Evolutionary conservation across 176 grass and related monocot genomes (phyloP).

Genomic region (Typha latifolia): DNA sequence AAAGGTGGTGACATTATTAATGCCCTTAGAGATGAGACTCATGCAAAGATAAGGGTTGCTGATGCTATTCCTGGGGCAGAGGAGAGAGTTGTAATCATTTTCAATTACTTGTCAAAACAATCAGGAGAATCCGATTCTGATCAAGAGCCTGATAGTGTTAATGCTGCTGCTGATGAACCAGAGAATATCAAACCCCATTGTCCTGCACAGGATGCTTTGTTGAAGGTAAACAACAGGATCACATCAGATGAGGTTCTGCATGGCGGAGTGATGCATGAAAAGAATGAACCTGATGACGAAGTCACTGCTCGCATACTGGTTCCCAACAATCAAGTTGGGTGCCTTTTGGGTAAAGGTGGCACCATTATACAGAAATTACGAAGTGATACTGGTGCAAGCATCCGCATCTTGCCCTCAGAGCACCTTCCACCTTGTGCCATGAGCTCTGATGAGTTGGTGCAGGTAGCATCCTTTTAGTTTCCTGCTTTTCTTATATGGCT

Average conservation of each 20-base stretch:
- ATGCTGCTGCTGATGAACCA: conserved; percentile 17
- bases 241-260: conserved; percentile 60
- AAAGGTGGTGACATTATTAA: conserved; percentile 87
- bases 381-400: conserved; percentile 62
- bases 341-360: conserved; percentile 91
- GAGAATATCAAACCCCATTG: conserved; percentile 49
- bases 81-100: conserved; percentile 84
- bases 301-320: conserved; percentile 79
- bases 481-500: conserved; percentile 14
- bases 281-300: conserved; percentile 33
- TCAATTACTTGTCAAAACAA: conserved; percentile 40
- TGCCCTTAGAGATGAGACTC: conserved; percentile 71
- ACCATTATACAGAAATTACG: conserved; percentile 87
- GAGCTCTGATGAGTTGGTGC: conserved; percentile 81
- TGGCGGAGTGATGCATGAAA: conserved; percentile 36
- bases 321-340: conserved; percentile 83
- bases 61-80: conserved; percentile 92
- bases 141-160: conserved; percentile 32
- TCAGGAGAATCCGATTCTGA: conserved; percentile 23
- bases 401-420: conserved; percentile 68
- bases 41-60: conserved; percentile 93
- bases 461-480: conserved; percentile 42
- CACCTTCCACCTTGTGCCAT: conserved; percentile 74
- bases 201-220: conserved; percentile 71
- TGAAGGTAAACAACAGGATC: conserved; percentile 96